phyloP scores from a whole-genome alignment of 441 rosid species.

The Gossypium schwendimanii region DNA sequence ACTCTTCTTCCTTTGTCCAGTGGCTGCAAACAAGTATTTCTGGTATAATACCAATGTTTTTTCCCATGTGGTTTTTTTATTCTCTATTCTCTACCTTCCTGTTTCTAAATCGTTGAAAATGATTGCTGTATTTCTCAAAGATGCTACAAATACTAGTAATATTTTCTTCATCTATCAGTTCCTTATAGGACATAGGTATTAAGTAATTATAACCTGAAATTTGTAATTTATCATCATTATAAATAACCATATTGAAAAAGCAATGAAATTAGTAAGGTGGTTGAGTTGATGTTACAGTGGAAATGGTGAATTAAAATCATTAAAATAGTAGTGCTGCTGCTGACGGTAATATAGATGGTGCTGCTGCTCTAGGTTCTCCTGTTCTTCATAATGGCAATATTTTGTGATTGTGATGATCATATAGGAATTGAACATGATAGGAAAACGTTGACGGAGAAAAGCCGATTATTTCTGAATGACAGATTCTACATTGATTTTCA shows the following conservation, averaged over 20 bases:
- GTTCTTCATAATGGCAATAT: background rate
- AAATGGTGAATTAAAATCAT: background rate
- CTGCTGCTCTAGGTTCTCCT: background rate
- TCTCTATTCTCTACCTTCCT: background rate
- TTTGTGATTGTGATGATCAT: background rate
- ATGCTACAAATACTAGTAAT: background rate
- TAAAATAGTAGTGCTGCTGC: background rate
- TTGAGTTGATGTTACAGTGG: background rate
- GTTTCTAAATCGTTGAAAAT: background rate
- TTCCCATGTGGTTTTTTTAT: background rate
- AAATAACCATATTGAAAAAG: background rate
- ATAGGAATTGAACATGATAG: background rate
- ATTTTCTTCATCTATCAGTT: background rate
- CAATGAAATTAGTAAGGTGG: background rate
- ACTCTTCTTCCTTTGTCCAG: slow-evolving; percentile 85
- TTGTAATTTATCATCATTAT: background rate
- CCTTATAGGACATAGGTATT: background rate
- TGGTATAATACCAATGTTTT: slow-evolving; percentile 44
- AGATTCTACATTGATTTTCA: background rate
- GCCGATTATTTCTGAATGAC: background rate
- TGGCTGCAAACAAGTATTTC: slow-evolving; percentile 97
- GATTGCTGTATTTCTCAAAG: background rate
- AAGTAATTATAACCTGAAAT: background rate
- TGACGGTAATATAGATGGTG: background rate
- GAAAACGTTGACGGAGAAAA: background rate